These are phyloP conservation scores for Hypericum perforatum DNA, from an alignment of 345 rosid species.

Conservation along the genomic window DNA sequence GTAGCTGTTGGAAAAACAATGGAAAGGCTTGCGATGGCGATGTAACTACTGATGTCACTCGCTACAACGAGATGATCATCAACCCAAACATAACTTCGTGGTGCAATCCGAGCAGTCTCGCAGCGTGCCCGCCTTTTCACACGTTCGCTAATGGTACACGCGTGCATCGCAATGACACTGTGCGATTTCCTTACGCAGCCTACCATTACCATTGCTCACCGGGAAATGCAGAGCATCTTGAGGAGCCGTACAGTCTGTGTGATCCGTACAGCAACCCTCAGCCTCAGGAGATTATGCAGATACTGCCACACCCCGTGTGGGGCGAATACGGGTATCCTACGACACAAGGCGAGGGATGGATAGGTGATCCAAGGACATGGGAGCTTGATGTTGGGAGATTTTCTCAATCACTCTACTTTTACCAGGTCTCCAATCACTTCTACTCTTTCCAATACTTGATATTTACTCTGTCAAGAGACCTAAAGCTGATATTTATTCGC, in stretches of 20 bases:
- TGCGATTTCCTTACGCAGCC: slow-evolving; percentile 15
- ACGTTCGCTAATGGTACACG: slow-evolving; percentile 16
- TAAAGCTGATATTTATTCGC: not conserved
- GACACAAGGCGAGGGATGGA: slow-evolving; percentile 18
- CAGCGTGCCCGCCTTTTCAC: slow-evolving; percentile 18
- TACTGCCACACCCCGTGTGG: slow-evolving; percentile 24
- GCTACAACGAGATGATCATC: slow-evolving; percentile 24
- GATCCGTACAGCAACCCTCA: slow-evolving; percentile 24
- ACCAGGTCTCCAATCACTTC: slow-evolving; percentile 12
- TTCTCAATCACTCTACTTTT: slow-evolving; percentile 19
- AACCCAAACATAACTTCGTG: slow-evolving; percentile 16
- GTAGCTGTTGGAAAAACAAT: slow-evolving; percentile 26
- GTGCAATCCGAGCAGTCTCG: slow-evolving; percentile 15
- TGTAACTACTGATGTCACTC: slow-evolving; percentile 16
- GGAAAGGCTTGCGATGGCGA: slow-evolving; percentile 20
- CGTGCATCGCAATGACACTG: slow-evolving; percentile 18
- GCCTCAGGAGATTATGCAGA: slow-evolving; percentile 21
- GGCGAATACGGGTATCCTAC: slow-evolving; percentile 25
- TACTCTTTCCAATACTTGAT: not conserved
- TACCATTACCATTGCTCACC: slow-evolving; percentile 20
- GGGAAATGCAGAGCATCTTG: slow-evolving; percentile 14
- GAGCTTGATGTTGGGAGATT: slow-evolving; percentile 22
- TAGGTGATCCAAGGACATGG: slow-evolving; percentile 23
- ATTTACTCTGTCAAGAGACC: no score
- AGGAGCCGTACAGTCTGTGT: slow-evolving; percentile 16